phyloP scores from a whole-genome alignment of 2,329 filamentous ascomycete species.

The Trichoderma atroviride region DNA sequence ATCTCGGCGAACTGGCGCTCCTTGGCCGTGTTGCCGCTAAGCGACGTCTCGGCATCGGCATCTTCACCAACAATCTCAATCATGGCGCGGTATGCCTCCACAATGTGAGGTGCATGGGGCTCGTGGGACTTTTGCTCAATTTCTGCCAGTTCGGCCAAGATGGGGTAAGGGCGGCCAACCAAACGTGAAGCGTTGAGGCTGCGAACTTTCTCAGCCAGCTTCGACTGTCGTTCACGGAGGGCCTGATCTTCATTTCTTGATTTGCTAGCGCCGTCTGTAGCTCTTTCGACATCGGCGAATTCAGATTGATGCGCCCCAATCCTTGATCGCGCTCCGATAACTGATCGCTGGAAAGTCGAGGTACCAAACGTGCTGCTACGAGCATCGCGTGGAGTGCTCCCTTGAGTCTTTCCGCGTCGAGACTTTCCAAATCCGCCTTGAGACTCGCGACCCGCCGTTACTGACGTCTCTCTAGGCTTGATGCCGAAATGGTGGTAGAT shows the following conservation, averaged over 20 bases:
- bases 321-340: slow-evolving; percentile 78
- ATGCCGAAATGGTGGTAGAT: slow-evolving; percentile 98
- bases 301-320: slow-evolving; percentile 65
- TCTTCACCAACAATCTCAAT: slow-evolving; percentile 78
- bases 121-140: slow-evolving; percentile 73
- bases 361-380: slow-evolving; percentile 54
- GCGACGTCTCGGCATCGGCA: slow-evolving; percentile 58
- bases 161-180: slow-evolving; percentile 67
- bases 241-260: slow-evolving; percentile 69
- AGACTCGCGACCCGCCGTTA: slow-evolving; percentile 48
- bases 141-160: slow-evolving; percentile 74
- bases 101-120: slow-evolving; percentile 71
- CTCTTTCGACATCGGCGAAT: slow-evolving; percentile 70
- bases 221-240: slow-evolving; percentile 79
- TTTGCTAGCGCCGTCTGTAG: slow-evolving; percentile 51
- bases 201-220: slow-evolving; percentile 78
- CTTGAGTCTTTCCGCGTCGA: slow-evolving; percentile 52
- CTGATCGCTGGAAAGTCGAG: slow-evolving; percentile 76
- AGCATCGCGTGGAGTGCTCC: slow-evolving; percentile 55
- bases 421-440: slow-evolving; percentile 64
- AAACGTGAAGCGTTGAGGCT: slow-evolving; percentile 74
- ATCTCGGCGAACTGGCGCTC: slow-evolving; percentile 75
- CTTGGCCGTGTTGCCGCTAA: slow-evolving; percentile 66
- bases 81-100: slow-evolving; percentile 81
- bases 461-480: slow-evolving; percentile 57